Evolutionary conservation across 176 grass and related monocot species (phyloP).

Genomic region (Themeda triandra): DNA sequence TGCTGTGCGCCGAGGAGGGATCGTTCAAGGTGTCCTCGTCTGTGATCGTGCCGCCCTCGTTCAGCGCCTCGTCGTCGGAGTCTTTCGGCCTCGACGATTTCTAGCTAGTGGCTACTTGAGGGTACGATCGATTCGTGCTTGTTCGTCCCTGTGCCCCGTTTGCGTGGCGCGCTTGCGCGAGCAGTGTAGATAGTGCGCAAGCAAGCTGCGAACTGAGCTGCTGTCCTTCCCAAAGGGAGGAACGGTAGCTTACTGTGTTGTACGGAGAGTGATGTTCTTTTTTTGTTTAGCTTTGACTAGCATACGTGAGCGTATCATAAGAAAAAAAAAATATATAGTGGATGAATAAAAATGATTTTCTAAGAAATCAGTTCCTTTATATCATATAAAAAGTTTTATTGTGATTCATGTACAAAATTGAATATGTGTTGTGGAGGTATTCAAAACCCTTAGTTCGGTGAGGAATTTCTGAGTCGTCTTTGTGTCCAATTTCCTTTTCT

Average conservation of each 20-base stretch:
- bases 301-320: neutral
- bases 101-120: neutral
- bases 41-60: slow-evolving; percentile 55
- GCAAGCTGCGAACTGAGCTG: neutral
- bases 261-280: neutral
- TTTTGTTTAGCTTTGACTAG: neutral
- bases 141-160: neutral
- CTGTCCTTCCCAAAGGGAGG: slow-evolving; percentile 5
- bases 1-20: neutral
- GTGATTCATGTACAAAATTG: too few relatives aligned
- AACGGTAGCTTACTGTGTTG: neutral
- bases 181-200: slow-evolving; percentile 8
- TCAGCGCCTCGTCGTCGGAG: slow-evolving; percentile 16
- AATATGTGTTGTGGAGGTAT: neutral
- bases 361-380: neutral
- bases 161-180: neutral
- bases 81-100: slow-evolving; percentile 18
- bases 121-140: neutral
- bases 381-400: neutral
- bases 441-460: neutral
- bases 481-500: neutral
- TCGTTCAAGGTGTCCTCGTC: slow-evolving; percentile 58
- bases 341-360: neutral
- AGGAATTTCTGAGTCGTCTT: neutral
- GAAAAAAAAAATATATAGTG: neutral